Evolutionary conservation across 805 yeast genomes (phyloP), one percentile per base, ranked within the genome.

Genomic region (Zygosaccharomyces lentus): DNA sequence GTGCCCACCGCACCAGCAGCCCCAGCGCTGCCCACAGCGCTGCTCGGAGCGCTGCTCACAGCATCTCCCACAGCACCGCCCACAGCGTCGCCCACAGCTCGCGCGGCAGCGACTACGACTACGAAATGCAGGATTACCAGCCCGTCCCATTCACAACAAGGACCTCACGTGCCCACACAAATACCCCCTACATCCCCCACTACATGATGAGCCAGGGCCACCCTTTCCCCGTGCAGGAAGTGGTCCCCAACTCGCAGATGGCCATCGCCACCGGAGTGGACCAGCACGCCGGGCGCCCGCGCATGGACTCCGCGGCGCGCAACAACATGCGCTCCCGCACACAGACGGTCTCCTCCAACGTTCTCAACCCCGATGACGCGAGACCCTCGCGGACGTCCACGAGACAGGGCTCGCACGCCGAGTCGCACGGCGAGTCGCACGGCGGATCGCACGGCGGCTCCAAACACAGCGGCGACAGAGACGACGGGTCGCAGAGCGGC

Each of bases 191-290:
- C 40, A 56, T 60, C n/a, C 66, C 64, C 6, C 59, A 59, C 43
- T 56, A 58, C 25, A 48, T 50, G 26, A 56, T 46, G 13, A 27
- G 36, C 23, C 52, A 51, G 24, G 26, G 41, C 17, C 30, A 46
- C 8, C 52, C 50, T 13, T 62, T 43, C 32, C 60, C 63, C 4
- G 59, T 61, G 12, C 65, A 61, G 37, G 66, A 64, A 45, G 67
- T 64, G 23, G 55, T 60, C 2, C 65, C 68, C 19, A 64, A 62
- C 36, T 54, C 66, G 7, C 58, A 59, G 29, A 51, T 54, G 43
- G 56, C 56, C 8, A 49, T 55, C 42, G 44, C 55, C 12, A 34
- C 56, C 8, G 53, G 57, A 9, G 21, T 49, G 2, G 55, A 53
- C 9, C 29, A 37, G 13, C 23, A 21, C 25, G 41, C 41, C n/a